A percentile compares a stretch with the other conserved stretches of the same genome.
Evolutionary conservation across 805 yeast genomes (phyloP).

Genomic region (Lachancea lanzarotensis): DNA sequence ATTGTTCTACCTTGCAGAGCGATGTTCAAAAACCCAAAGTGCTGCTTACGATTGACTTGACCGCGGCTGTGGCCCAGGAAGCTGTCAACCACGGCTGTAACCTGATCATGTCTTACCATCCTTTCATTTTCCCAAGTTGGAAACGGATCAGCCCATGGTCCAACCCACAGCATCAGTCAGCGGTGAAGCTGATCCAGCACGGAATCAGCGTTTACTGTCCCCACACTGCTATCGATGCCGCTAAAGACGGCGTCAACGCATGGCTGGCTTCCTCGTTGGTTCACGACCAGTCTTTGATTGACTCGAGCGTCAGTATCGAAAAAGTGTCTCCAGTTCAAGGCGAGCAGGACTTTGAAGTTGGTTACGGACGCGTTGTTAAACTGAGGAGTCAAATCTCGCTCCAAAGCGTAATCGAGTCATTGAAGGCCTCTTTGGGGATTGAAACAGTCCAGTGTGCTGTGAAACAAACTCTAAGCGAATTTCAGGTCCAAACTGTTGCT

Average conservation of each 20-base stretch:
- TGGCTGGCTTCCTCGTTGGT: constrained; percentile 67
- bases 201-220: constrained; percentile 91
- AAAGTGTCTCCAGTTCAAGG: constrained; percentile 25
- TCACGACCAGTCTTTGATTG: constrained; percentile 13
- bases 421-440: constrained; percentile 51
- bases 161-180: constrained; percentile 77
- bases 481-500: constrained; percentile 52
- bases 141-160: constrained; percentile 53
- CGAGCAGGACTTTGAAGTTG: constrained; percentile 43
- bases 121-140: constrained; percentile 86
- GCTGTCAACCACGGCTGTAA: constrained; percentile 54
- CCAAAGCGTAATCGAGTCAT: constrained; percentile 38
- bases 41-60: constrained; percentile 77
- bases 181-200: constrained; percentile 62
- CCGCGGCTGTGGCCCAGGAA: constrained; percentile 77
- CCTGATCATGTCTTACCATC: constrained; percentile 82
- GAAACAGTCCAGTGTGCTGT: constrained; percentile 58
- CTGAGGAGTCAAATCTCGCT: constrained; percentile 42
- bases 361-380: constrained; percentile 71
- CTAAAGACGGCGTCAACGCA: constrained; percentile 88
- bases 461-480: constrained; percentile 18
- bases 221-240: constrained; percentile 94
- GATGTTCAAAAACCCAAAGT: constrained; percentile 26
- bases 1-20: constrained; percentile 39
- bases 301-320: constrained; percentile 22